A percentile compares a stretch with the other conserved stretches of the same genome.
These are phyloP conservation scores for Apostasia shenzhenica DNA, from an alignment of 106 monocot genomes.

Conservation along the genomic window DNA sequence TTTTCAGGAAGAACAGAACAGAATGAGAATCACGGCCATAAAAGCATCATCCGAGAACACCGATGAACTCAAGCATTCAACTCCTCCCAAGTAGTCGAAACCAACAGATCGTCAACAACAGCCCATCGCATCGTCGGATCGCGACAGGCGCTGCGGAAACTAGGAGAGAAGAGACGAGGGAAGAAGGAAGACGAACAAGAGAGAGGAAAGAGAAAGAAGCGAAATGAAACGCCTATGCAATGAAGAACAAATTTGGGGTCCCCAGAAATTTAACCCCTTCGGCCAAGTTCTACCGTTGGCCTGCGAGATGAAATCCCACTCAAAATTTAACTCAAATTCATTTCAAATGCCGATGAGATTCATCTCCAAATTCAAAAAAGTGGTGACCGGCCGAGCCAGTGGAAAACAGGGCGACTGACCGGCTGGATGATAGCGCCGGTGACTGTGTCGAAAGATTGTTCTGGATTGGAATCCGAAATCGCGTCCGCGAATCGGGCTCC, in stretches of 20 bases:
- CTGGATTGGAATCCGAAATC: slow-evolving; percentile 7
- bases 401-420: background rate
- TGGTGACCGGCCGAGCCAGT: background rate
- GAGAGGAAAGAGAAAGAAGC: background rate
- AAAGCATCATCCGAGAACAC: too few species aligned
- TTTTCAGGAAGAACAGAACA: too few species aligned
- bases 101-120: too few species aligned
- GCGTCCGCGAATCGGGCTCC: background rate
- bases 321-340: slow-evolving; percentile 4
- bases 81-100: too few species aligned
- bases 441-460: background rate
- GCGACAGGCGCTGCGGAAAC: background rate
- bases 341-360: background rate
- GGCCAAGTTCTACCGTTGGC: background rate
- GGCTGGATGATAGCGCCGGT: background rate
- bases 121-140: too few species aligned
- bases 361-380: background rate
- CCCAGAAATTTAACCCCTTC: slow-evolving; percentile 5
- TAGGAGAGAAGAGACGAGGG: background rate
- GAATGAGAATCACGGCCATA: too few species aligned
- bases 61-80: too few species aligned
- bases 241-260: background rate
- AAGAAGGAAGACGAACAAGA: background rate
- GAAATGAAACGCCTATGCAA: slow-evolving; percentile 5
- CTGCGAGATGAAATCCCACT: slow-evolving; percentile 1